These are phyloP conservation scores for Botrytis hyacinthi DNA, from an alignment of 2,329 filamentous ascomycete genomes.

Conservation along the genomic window DNA sequence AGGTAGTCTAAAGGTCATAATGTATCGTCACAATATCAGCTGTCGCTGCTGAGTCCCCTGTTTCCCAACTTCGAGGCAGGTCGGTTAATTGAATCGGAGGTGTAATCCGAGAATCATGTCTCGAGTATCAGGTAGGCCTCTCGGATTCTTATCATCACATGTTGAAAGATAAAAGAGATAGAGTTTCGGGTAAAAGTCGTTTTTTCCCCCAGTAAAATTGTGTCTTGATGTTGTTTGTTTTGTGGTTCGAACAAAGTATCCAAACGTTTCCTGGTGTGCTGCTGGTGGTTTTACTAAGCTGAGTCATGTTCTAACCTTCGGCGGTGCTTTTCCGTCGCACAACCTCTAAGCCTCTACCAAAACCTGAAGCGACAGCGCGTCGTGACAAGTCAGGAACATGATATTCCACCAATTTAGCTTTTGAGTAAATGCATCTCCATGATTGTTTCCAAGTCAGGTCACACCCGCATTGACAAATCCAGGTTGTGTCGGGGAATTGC, in stretches of 20 bases:
- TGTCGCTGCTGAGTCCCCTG: neutral
- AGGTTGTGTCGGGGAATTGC: slow-evolving; percentile 2
- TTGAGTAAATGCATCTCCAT: neutral
- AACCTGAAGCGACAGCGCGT: neutral
- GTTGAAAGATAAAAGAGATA: slow-evolving; percentile 8
- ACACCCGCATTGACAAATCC: slow-evolving; percentile 14
- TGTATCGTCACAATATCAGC: slow-evolving; percentile 1
- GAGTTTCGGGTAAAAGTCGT: neutral
- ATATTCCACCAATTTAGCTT: neutral
- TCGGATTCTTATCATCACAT: slow-evolving; percentile 15
- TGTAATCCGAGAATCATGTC: neutral
- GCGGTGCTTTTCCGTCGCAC: slow-evolving; percentile 1
- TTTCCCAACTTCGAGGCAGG: neutral
- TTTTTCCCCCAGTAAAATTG: neutral
- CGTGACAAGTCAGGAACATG: slow-evolving; percentile 8
- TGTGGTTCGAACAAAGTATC: neutral
- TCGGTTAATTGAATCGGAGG: neutral
- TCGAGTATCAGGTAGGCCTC: neutral
- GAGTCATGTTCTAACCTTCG: neutral
- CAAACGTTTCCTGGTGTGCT: neutral
- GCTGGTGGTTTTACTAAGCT: neutral
- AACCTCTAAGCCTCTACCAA: neutral
- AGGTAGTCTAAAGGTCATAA: neutral
- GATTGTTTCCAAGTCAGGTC: neutral
- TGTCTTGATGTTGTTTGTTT: neutral